Evolutionary conservation across 2,329 filamentous ascomycete species (phyloP).

Genomic region (Coniella lustricola): DNA sequence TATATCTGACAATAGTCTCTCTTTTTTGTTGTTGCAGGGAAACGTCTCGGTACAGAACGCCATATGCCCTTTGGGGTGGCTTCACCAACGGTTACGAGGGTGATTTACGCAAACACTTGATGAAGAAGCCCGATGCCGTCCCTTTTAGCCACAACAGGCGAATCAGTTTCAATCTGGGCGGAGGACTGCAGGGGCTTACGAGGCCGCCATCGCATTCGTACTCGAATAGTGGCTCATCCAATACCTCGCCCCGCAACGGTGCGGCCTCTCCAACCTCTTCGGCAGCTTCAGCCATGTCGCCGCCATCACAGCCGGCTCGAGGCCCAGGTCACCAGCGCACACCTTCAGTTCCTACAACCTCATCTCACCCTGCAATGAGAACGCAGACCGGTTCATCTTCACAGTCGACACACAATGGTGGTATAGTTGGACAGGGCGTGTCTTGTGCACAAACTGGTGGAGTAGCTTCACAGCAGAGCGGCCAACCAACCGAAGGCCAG

Average conservation of each 20-base stretch:
- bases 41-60: constrained; percentile 50
- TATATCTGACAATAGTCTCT: constrained; percentile 9
- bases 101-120: constrained; percentile 38
- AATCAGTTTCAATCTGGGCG: constrained; percentile 16
- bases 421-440: constrained; percentile 1
- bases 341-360: constrained; percentile 16
- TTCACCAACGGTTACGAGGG: constrained; percentile 58
- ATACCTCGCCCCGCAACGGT: constrained; percentile 11
- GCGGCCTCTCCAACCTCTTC: constrained; percentile 14
- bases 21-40: too few species aligned
- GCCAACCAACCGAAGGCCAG: not conserved
- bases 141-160: constrained; percentile 23
- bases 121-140: constrained; percentile 32
- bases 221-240: constrained; percentile 16
- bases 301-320: constrained; percentile 13
- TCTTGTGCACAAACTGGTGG: not conserved
- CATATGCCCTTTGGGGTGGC: constrained; percentile 49
- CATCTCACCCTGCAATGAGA: constrained; percentile 32
- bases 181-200: constrained; percentile 15
- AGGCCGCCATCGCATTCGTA: constrained; percentile 15
- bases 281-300: constrained; percentile 17
- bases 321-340: constrained; percentile 11
- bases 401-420: constrained; percentile 10
- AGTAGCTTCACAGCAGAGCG: not conserved
- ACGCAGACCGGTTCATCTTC: constrained; percentile 22